Conservation (phyloP, 106 monocot genomes). For the Acorus gramineus region DNA sequence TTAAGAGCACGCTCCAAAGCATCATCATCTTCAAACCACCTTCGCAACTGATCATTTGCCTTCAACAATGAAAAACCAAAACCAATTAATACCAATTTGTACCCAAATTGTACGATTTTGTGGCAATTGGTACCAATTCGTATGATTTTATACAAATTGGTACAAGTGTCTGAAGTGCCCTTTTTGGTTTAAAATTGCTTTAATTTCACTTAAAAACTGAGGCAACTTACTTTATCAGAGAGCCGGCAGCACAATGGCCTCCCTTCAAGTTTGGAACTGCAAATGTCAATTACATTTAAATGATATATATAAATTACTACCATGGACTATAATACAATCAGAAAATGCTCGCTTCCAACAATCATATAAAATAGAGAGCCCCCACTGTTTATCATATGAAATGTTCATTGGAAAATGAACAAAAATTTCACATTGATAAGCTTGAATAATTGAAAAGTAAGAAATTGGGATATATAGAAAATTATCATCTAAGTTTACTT, state of each 20-base stretch:
- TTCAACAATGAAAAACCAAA: constrained; percentile 14
- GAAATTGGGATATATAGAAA: background rate
- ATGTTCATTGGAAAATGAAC: too few relatives aligned
- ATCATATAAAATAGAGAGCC: background rate
- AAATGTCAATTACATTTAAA: background rate
- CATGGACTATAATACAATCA: background rate
- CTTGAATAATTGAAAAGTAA: background rate
- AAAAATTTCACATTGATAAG: too few relatives aligned
- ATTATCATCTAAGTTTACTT: too few relatives aligned
- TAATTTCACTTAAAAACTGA: too few relatives aligned
- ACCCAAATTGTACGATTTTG: too few relatives aligned
- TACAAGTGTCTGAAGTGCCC: too few relatives aligned
- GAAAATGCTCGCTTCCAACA: background rate
- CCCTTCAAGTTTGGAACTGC: constrained; percentile 87
- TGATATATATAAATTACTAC: too few relatives aligned
- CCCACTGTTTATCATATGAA: too few relatives aligned
- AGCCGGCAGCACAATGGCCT: constrained; percentile 71
- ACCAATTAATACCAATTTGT: too few relatives aligned
- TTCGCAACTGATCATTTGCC: constrained; percentile 72
- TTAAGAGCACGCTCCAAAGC: constrained; percentile 79
- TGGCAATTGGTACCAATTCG: too few relatives aligned
- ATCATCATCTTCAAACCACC: constrained; percentile 99
- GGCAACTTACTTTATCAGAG: constrained; percentile 64
- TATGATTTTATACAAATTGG: too few relatives aligned
- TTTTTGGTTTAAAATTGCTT: too few relatives aligned